Evolutionary conservation across 768 basidiomycete species (phyloP).

Genomic region (Macrocybe gigantea): DNA sequence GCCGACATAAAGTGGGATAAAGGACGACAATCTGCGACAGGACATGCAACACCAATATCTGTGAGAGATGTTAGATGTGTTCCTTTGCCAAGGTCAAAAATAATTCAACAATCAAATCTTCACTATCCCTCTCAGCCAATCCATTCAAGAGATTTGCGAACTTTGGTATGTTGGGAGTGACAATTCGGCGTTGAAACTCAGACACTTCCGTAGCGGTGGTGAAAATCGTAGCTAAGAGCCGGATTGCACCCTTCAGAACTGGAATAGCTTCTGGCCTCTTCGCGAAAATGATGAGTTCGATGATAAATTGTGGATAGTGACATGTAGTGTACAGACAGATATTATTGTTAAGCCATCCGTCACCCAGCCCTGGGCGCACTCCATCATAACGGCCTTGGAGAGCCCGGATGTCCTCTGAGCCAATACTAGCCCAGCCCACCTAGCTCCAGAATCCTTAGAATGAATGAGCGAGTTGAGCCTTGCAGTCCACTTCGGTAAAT

Average conservation of each 20-base stretch:
- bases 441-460: constrained; percentile 68
- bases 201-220: constrained; percentile 50
- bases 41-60: constrained; percentile 43
- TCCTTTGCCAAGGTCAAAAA: neutral
- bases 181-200: constrained; percentile 80
- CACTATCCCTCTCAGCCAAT: constrained; percentile 42
- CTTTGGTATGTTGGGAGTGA: constrained; percentile 66
- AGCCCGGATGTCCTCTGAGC: constrained; percentile 59
- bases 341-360: constrained; percentile 57
- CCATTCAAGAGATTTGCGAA: constrained; percentile 53
- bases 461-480: constrained; percentile 70
- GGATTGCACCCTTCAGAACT: constrained; percentile 55
- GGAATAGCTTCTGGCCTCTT: constrained; percentile 69
- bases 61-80: neutral
- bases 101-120: constrained; percentile 44
- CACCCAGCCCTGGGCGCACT: constrained; percentile 71
- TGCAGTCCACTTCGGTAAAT: constrained; percentile 71
- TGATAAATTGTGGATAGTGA: constrained; percentile 9
- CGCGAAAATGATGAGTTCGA: constrained; percentile 14
- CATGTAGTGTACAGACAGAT: constrained; percentile 49
- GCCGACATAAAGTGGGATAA: constrained; percentile 64
- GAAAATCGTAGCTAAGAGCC: constrained; percentile 59
- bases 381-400: constrained; percentile 57
- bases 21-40: constrained; percentile 51
- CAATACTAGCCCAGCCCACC: constrained; percentile 77